Evolutionary conservation across 1,139 yeast genomes (phyloP).

Genomic region (Debaryomyces psychrophilus): DNA sequence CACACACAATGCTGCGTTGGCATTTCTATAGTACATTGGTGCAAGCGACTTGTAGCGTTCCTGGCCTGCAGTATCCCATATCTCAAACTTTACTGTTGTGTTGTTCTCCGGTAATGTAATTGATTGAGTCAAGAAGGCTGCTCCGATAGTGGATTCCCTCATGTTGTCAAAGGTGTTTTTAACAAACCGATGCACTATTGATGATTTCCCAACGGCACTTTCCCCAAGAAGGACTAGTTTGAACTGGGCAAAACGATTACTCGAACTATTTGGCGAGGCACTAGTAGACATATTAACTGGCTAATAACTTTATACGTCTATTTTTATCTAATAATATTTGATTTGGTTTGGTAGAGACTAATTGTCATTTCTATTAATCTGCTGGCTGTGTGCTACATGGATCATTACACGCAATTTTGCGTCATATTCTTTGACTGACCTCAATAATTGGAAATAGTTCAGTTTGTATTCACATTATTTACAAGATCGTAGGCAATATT

Average conservation of each 20-base stretch:
- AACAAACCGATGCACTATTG: slow-evolving; percentile 50
- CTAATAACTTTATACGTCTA: neutral
- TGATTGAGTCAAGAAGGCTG: slow-evolving; percentile 95
- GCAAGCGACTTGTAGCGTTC: slow-evolving; percentile 51
- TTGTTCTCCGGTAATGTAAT: slow-evolving; percentile 45
- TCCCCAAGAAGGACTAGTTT: slow-evolving; percentile 51
- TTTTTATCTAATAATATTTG: neutral
- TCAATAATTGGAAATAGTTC: neutral
- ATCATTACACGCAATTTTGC: slow-evolving; percentile 4
- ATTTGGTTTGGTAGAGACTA: neutral
- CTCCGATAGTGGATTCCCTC: slow-evolving; percentile 95
- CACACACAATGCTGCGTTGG: slow-evolving; percentile 43
- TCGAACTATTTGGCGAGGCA: slow-evolving; percentile 7
- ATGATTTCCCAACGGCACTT: slow-evolving; percentile 53
- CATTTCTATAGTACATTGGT: slow-evolving; percentile 53
- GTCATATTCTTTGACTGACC: neutral
- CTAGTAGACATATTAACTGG: slow-evolving; percentile 12
- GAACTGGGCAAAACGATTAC: slow-evolving; percentile 40
- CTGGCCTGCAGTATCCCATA: slow-evolving; percentile 58
- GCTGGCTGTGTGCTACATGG: slow-evolving; percentile 9
- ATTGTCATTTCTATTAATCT: neutral
- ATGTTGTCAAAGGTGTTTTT: slow-evolving; percentile 88
- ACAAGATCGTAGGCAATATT: slow-evolving; percentile 6
- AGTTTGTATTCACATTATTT: slow-evolving; percentile 5
- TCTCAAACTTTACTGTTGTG: slow-evolving; percentile 47